A percentile compares a stretch with the other conserved stretches of the same genome.
These are phyloP conservation scores for Sordaria brevicollis DNA, from an alignment of 495 filamentous ascomycete species.

Conservation along the genomic window DNA sequence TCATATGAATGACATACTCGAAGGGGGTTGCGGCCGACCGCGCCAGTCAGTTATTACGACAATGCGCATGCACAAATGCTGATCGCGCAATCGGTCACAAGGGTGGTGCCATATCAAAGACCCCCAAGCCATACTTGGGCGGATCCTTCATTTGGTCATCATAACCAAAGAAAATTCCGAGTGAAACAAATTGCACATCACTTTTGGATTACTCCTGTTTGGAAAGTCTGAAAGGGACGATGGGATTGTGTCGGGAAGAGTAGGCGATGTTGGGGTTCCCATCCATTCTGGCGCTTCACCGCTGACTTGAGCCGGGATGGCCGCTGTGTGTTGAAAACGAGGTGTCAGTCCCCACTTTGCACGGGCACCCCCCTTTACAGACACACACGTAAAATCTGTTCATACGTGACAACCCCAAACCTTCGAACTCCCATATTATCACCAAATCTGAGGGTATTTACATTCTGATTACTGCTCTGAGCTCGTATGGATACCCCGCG, in stretches of 20 bases:
- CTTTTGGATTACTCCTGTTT: neutral
- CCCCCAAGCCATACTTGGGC: neutral
- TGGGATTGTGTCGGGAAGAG: neutral
- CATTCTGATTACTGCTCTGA: no score
- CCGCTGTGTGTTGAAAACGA: no score
- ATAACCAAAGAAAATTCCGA: neutral
- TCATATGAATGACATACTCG: neutral
- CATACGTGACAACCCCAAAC: no score
- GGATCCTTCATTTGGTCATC: neutral
- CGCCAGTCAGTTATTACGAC: neutral
- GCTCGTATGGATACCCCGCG: no score
- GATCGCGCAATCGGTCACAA: constrained; percentile 25
- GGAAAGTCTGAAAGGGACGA: neutral
- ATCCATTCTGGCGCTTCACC: neutral
- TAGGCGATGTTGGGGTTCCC: neutral
- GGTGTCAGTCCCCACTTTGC: no score
- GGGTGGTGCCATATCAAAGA: constrained; percentile 21
- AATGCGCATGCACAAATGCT: neutral
- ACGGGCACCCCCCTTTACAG: no score
- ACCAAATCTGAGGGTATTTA: no score
- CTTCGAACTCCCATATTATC: no score
- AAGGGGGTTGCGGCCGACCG: neutral
- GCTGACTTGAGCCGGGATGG: neutral
- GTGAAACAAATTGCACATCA: neutral
- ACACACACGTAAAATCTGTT: no score